Base-by-base conservation (phyloP, 2,329 filamentous ascomycete species). In the Pezicula neosporulosa region DNA sequence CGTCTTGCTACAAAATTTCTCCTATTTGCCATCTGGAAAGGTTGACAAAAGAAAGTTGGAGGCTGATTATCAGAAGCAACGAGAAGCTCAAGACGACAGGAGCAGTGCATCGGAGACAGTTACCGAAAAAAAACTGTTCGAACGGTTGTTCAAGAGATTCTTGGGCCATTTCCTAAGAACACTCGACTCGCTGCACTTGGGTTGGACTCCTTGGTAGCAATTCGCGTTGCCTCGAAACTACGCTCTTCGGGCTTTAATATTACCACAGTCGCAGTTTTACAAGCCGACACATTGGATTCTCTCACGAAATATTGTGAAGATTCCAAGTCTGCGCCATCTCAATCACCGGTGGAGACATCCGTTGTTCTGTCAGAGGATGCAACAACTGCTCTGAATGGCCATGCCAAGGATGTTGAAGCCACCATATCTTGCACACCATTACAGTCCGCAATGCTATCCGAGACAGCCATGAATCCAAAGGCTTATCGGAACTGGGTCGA, bases 401-500 rank as follows among this genome's bases (percentile, higher is more conserved):
- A 66, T 2, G 55, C 75, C 9, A 68, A 75, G 33, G 67, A 72
- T 21, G 61, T 85, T n/a, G 64, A 77, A 3, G 59, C 55, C 6
- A 66, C 82, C 4, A 62, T 80, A 16, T 77, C 77, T 4, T 94
- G 89, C 65, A 92, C 85, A 4, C 78, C 84, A 13, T 74, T 94
- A 9, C 92, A 97, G 61, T 72, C 78, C 16, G 85, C 89, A 2
- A 95, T 96, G 90, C 75, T 96, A 15, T 76, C 81, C 0, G 90
- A 96, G 69, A 92, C 89, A 1, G 68, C 76, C 3, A 74, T 72
- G 16, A 74, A 85, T 53, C 56, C 74, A 2, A 70, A 69, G 44
- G 77, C 85, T 7, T 96, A 97, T 64, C 88, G 86, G 69, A 97
- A 96, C 60, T 85, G 85, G 73, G 72, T 94, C 10, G 80, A 87